phyloP scores from a whole-genome alignment of 345 rosid species.

The Gossypium mustelinum region DNA sequence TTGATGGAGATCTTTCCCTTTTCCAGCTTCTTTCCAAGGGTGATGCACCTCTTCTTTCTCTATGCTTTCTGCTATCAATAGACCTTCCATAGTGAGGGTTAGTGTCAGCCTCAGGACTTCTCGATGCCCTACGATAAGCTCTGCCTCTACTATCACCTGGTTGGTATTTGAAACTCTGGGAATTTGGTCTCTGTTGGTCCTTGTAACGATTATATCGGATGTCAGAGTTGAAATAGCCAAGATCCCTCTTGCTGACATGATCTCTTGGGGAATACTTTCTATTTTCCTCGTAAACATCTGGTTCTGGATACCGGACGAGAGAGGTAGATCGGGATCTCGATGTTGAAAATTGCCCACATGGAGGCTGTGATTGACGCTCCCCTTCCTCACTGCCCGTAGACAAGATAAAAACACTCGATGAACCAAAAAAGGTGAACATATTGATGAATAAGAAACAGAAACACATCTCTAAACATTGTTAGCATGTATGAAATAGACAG shows the following conservation, averaged over 20 bases:
- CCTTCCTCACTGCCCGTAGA: not conserved
- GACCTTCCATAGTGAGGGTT: not conserved
- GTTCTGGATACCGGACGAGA: not conserved
- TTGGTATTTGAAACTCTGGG: not conserved
- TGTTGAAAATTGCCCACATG: not conserved
- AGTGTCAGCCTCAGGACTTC: not conserved
- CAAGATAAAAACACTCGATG: not conserved
- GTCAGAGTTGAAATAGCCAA: not conserved
- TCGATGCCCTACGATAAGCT: not conserved
- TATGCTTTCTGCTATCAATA: not conserved
- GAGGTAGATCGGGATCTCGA: not conserved
- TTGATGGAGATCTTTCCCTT: slow-evolving; percentile 2
- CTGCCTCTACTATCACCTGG: not conserved
- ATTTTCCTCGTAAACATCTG: not conserved
- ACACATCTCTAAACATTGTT: not conserved
- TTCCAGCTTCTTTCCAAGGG: slow-evolving; percentile 3
- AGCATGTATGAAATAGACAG: not conserved
- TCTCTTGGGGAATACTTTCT: not conserved
- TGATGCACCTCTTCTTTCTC: not conserved
- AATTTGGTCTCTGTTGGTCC: not conserved
- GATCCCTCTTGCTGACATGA: not conserved
- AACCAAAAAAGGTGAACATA: not conserved
- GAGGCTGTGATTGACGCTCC: not conserved
- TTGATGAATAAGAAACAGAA: not conserved
- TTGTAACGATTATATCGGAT: not conserved